A percentile compares a stretch with the other conserved stretches of the same genome.
Conservation (phyloP, 2,329 filamentous ascomycete species). For the Aspergillus eucalypticola region DNA sequence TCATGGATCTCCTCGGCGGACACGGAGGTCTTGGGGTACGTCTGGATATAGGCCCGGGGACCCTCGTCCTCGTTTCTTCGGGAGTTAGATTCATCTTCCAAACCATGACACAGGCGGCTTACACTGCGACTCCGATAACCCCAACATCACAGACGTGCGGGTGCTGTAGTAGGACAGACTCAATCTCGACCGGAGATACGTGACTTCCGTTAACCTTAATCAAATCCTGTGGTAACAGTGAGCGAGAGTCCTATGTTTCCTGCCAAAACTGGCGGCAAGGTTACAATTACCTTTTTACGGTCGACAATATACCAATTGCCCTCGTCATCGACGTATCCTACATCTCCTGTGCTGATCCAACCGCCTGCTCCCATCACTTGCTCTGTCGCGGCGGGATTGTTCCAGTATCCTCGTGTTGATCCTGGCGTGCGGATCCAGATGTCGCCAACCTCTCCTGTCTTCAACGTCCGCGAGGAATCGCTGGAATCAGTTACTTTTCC, state of each 20-base stretch:
- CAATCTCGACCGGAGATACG: background rate
- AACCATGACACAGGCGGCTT: background rate
- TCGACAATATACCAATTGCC: background rate
- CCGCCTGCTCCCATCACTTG: background rate
- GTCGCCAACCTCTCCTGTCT: background rate
- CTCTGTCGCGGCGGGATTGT: background rate
- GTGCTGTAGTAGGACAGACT: background rate
- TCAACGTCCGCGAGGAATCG: background rate
- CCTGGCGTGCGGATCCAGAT: conserved; percentile 1
- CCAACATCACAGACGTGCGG: background rate
- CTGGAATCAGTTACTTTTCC: background rate
- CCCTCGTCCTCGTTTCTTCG: background rate
- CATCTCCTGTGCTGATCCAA: background rate
- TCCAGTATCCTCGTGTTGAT: background rate
- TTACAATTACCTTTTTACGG: background rate
- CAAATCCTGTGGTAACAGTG: background rate
- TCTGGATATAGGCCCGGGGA: background rate
- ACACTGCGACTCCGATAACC: background rate
- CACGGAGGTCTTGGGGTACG: background rate
- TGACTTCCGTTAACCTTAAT: background rate
- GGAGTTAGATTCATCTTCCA: background rate
- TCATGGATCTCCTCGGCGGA: background rate
- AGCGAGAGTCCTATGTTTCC: background rate
- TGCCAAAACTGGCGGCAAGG: background rate
- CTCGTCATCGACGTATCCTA: background rate